phyloP scores from a whole-genome alignment of 2,329 filamentous ascomycete genomes.

The Stagonosporopsis rhizophila region DNA sequence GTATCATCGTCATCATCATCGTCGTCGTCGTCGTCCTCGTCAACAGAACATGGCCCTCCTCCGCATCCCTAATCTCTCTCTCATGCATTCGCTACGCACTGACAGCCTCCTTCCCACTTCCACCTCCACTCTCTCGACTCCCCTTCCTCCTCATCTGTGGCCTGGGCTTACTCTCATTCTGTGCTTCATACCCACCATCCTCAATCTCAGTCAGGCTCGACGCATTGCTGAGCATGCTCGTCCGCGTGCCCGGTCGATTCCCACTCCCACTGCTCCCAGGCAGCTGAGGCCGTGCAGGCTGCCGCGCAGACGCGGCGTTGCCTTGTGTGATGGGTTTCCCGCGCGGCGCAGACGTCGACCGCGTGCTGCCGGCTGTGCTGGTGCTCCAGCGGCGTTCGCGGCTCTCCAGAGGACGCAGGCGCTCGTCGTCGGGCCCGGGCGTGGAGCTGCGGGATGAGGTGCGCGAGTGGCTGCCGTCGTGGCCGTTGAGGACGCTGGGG shows the following conservation, averaged over 20 bases:
- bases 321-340: conserved; percentile 30
- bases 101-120: conserved; percentile 12
- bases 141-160: conserved; percentile 7
- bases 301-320: conserved; percentile 38
- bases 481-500: conserved; percentile 37
- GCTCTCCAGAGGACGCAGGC: conserved; percentile 29
- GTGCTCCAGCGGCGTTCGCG: conserved; percentile 44
- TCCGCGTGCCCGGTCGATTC: conserved; percentile 40
- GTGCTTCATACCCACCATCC: conserved; percentile 18
- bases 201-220: conserved; percentile 32
- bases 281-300: conserved; percentile 22
- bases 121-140: conserved; percentile 11
- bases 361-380: conserved; percentile 41
- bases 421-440: conserved; percentile 38
- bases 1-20: conserved; percentile 8
- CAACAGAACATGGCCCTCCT: not conserved
- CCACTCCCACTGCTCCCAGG: conserved; percentile 37
- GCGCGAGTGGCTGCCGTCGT: conserved; percentile 40
- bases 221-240: conserved; percentile 43
- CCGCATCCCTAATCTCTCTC: no score
- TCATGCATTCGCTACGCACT: conserved; percentile 1
- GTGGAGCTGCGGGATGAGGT: conserved; percentile 43
- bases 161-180: conserved; percentile 8
- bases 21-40: no score
- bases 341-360: conserved; percentile 26